phyloP scores from a whole-genome alignment of 495 filamentous ascomycete species.

The Baudoinia panamericana region DNA sequence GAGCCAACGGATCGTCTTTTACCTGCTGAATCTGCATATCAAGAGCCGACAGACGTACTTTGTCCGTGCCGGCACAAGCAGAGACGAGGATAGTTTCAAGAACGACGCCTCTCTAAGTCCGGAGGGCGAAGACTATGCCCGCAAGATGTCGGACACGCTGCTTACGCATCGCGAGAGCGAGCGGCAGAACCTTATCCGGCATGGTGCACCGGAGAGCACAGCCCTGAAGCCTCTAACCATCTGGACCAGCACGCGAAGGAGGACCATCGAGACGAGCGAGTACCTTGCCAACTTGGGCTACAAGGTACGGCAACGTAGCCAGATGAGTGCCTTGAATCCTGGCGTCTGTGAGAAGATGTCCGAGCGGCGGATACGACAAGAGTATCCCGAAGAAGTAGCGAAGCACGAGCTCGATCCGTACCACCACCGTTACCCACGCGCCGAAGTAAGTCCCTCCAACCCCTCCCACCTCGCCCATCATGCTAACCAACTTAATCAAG shows the following conservation, averaged over 20 bases:
- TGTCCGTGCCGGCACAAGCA: constrained; percentile 59
- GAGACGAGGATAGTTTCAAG: constrained; percentile 79
- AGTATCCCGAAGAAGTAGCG: constrained; percentile 77
- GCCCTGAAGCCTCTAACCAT: constrained; percentile 71
- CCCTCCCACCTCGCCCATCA: constrained; percentile 1
- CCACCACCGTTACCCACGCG: constrained; percentile 89
- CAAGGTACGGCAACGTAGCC: constrained; percentile 74
- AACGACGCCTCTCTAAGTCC: constrained; percentile 70
- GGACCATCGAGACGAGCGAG: constrained; percentile 83
- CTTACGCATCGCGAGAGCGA: constrained; percentile 71
- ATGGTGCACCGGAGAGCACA: constrained; percentile 49
- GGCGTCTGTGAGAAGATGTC: constrained; percentile 88
- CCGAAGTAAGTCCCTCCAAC: constrained; percentile 52
- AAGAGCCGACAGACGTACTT: constrained; percentile 91
- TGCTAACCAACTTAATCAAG: constrained; percentile 32
- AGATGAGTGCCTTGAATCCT: constrained; percentile 94
- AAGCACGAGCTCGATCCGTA: constrained; percentile 95
- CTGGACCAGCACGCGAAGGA: constrained; percentile 85
- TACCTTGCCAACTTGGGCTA: constrained; percentile 65
- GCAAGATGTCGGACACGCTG: constrained; percentile 73
- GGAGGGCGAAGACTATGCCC: constrained; percentile 72
- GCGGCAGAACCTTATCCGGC: constrained; percentile 50
- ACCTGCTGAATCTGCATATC: constrained; percentile 92
- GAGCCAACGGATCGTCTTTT: constrained; percentile 92
- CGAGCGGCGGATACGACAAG: constrained; percentile 61